Percentiles rank a stretch among this genome's conserved stretches.
Conservation (phyloP, 495 filamentous ascomycete species). For the Aspergillus taichungensis region DNA sequence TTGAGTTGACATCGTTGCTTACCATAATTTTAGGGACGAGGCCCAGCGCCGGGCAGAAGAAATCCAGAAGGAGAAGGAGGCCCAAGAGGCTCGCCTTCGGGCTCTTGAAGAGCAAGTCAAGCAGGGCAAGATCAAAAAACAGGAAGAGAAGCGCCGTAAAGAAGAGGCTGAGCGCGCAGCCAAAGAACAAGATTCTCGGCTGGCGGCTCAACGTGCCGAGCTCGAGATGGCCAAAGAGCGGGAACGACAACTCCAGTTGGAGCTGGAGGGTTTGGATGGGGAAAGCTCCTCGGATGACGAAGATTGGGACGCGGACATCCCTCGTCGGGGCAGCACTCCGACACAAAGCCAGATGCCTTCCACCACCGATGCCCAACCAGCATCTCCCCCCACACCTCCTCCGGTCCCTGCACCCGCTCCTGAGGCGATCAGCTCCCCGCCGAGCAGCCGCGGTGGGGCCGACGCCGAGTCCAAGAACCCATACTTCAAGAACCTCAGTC, state of each 20-base stretch:
- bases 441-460: conserved; percentile 19
- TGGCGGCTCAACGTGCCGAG: conserved; percentile 82
- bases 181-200: conserved; percentile 77
- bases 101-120: conserved; percentile 90
- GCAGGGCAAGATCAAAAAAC: conserved; percentile 92
- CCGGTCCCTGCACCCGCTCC: conserved; percentile 32
- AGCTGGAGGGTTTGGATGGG: conserved; percentile 75
- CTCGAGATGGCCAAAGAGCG: conserved; percentile 83
- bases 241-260: conserved; percentile 77
- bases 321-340: conserved; percentile 75
- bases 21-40: conserved; percentile 54
- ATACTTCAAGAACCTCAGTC: conserved; percentile 63
- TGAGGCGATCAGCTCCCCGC: conserved; percentile 21
- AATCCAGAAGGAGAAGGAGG: conserved; percentile 68
- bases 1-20: conserved; percentile 19
- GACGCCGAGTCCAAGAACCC: conserved; percentile 54
- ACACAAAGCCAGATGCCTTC: conserved; percentile 54
- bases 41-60: conserved; percentile 70
- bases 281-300: conserved; percentile 83
- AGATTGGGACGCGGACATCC: conserved; percentile 61
- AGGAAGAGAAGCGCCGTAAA: conserved; percentile 86
- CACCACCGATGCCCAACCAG: conserved; percentile 30
- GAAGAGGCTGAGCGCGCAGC: conserved; percentile 80
- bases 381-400: conserved; percentile 36
- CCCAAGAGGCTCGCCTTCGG: conserved; percentile 69